Percentiles rank a stretch among this genome's conserved stretches.
Evolutionary conservation across 2,329 filamentous ascomycete genomes (phyloP).

Genomic region (Apiospora phragmitis): DNA sequence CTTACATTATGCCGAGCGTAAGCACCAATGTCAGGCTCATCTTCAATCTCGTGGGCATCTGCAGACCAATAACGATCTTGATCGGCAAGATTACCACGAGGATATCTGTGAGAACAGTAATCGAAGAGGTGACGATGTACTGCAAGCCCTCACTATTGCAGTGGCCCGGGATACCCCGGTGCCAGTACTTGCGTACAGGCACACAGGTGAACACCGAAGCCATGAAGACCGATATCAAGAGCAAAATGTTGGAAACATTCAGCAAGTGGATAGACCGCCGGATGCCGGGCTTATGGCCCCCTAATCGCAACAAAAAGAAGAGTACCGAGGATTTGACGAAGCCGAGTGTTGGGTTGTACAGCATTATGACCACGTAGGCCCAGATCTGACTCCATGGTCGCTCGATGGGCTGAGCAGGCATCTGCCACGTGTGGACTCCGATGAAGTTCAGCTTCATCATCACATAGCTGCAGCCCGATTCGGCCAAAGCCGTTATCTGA

Average conservation of each 20-base stretch:
- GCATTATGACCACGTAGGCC: conserved; percentile 26
- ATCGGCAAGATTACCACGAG: conserved; percentile 22
- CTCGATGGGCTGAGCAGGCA: conserved; percentile 16
- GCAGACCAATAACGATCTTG: conserved; percentile 22
- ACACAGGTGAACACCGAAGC: conserved; percentile 32
- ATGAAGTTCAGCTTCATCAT: conserved; percentile 19
- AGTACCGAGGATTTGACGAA: conserved; percentile 35
- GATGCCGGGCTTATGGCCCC: conserved; percentile 25
- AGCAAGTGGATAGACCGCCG: conserved; percentile 27
- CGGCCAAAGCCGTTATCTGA: conserved; percentile 11
- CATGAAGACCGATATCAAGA: conserved; percentile 31
- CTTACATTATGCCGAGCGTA: conserved; percentile 9
- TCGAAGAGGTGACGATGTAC: conserved; percentile 21
- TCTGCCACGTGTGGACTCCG: conserved; percentile 22
- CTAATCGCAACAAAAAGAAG: conserved; percentile 31
- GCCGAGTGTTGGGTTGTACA: conserved; percentile 21
- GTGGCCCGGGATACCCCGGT: conserved; percentile 20
- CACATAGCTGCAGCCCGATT: conserved; percentile 15
- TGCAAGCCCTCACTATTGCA: conserved; percentile 16
- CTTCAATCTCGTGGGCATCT: conserved; percentile 19
- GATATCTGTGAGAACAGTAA: conserved; percentile 25
- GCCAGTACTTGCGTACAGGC: conserved; percentile 27
- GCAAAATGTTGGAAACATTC: conserved; percentile 27
- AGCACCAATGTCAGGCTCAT: conserved; percentile 16
- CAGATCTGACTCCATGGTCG: conserved; percentile 19